Percentiles rank a stretch among this genome's conserved stretches.
These are phyloP conservation scores for Blastomyces silverae DNA, from an alignment of 2,329 filamentous ascomycete genomes.

Conservation along the genomic window DNA sequence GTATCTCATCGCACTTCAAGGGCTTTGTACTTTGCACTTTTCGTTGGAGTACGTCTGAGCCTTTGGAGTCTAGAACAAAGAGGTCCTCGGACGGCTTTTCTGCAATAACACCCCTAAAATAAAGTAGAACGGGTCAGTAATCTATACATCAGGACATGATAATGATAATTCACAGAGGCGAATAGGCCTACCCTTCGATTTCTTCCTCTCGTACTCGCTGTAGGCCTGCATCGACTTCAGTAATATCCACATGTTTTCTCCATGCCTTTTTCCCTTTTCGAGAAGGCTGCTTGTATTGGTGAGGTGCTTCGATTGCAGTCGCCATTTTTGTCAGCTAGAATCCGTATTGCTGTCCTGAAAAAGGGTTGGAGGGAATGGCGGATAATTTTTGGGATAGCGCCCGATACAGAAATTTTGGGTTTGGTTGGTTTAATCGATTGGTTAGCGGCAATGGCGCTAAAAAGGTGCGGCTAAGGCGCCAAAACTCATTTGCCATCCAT, in stretches of 20 bases:
- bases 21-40: constrained; percentile 64
- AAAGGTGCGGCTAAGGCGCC: constrained; percentile 27
- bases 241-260: constrained; percentile 95
- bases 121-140: constrained; percentile 19
- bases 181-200: constrained; percentile 64
- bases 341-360: background rate
- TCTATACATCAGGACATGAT: constrained; percentile 17
- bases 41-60: constrained; percentile 59
- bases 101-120: constrained; percentile 66
- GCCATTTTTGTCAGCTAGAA: constrained; percentile 30
- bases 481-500: constrained; percentile 15
- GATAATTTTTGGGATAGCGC: constrained; percentile 20
- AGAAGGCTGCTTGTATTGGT: constrained; percentile 79
- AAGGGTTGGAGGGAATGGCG: constrained; percentile 14
- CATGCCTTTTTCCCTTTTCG: constrained; percentile 98
- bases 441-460: constrained; percentile 27
- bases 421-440: constrained; percentile 24
- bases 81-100: constrained; percentile 79
- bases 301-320: constrained; percentile 52
- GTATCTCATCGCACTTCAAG: constrained; percentile 86
- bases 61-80: constrained; percentile 72
- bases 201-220: constrained; percentile 81
- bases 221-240: constrained; percentile 75
- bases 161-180: background rate
- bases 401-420: constrained; percentile 10